These are phyloP conservation scores for Cyberlindnera veronae DNA, from an alignment of 805 yeast genomes.

Conservation along the genomic window DNA sequence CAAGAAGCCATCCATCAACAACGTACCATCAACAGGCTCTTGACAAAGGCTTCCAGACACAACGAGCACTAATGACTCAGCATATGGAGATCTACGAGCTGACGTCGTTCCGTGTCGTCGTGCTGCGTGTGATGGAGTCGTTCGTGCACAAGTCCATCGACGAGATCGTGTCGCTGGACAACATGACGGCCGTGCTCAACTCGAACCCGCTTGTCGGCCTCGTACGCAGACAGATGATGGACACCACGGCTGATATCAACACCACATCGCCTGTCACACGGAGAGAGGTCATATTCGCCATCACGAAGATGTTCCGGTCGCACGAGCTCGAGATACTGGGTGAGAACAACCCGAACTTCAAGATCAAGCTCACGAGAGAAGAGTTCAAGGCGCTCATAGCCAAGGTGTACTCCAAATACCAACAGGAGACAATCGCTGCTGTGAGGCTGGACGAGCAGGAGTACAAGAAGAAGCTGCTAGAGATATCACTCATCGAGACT, in stretches of 20 bases:
- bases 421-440: constrained; percentile 4
- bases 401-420: constrained; percentile 10
- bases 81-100: constrained; percentile 9
- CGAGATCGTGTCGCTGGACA: constrained; percentile 21
- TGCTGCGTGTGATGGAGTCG: constrained; percentile 26
- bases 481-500: constrained; percentile 19
- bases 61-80: no score
- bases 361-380: constrained; percentile 17
- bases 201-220: constrained; percentile 17
- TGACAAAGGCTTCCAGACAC: no score
- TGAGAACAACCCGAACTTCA: constrained; percentile 25
- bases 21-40: no score
- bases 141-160: constrained; percentile 24
- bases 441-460: constrained; percentile 17
- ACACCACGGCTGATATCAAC: constrained; percentile 7
- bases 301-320: constrained; percentile 23
- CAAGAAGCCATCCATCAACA: no score
- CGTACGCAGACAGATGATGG: constrained; percentile 11
- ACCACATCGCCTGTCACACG: constrained; percentile 11
- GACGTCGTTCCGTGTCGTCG: constrained; percentile 22
- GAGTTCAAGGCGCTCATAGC: constrained; percentile 20
- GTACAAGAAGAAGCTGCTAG: constrained; percentile 11
- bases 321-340: constrained; percentile 24
- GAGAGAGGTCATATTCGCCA: constrained; percentile 25
- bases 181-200: constrained; percentile 23